Base-by-base conservation (phyloP, 1,284 basidiomycete species). In the Hortiboletus rubellus region DNA sequence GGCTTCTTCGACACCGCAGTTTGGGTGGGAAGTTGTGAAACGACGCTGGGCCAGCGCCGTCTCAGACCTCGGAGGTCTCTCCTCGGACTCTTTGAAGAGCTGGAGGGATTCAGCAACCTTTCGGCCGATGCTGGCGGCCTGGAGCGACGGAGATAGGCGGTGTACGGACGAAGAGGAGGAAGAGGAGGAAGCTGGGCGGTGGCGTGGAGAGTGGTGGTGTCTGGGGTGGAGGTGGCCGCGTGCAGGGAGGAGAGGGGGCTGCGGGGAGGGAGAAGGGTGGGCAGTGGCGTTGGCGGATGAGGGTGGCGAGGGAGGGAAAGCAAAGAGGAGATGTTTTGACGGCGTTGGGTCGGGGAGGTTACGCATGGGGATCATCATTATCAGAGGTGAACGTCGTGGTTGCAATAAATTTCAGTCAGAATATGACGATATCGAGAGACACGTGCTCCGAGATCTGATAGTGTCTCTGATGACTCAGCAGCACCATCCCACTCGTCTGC, bases 41-140 rank as follows among this genome's bases (percentile, higher is more conserved):
- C 79, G 75, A 57, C 79, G 77, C 40, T 65, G 69, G 15, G 67
- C 62, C 12, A 70, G 62, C 18, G 67, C 52, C 10, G 68, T 56
- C 45, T 77, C 75, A 63, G 63, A 47, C 68, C 66, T 48, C 63
- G 65, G 42, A 54, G 71, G 60, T 31, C 69, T 61, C 31, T 69
- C 62, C 34, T 82, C 80, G 40, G 89, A 87, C 73, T 90, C 87
- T 66, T 87, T 91, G 77, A 92, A 92, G 7, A 92, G 78, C 64
- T 91, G 85, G 11, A 92, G 77, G 10, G 86, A 85, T 6, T 86
- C 89, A 1, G 90, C 90, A 43, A 92, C 89, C 70, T 92, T 92
- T 62, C 89, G 83, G 36, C 88, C 86, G 46, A 86, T 87, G 17
- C 84, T 84, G 22, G 81, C 65, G 22, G 68, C 70, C 9, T 73